phyloP scores from a whole-genome alignment of 805 yeast species.

The Kodamaea kaohsiungensis region DNA sequence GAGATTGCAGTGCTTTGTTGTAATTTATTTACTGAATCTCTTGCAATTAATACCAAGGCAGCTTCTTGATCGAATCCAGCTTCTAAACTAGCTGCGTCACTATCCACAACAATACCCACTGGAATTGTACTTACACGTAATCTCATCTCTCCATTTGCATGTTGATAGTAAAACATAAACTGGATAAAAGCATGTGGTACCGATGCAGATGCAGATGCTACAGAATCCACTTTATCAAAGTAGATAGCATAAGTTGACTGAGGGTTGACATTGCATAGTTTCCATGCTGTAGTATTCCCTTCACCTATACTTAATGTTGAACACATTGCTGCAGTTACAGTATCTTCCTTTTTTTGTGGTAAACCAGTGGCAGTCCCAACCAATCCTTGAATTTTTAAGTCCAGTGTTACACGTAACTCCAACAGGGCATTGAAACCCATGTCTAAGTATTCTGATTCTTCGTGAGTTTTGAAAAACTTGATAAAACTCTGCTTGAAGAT shows the following conservation, averaged over 20 bases:
- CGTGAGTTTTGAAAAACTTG: constrained; percentile 41
- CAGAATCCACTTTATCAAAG: constrained; percentile 50
- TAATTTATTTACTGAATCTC: constrained; percentile 50
- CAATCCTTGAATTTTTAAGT: constrained; percentile 56
- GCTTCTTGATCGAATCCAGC: constrained; percentile 68
- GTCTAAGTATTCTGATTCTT: constrained; percentile 34
- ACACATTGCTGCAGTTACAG: constrained; percentile 23
- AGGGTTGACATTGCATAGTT: constrained; percentile 53
- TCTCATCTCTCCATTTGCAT: constrained; percentile 56
- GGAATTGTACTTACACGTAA: constrained; percentile 62
- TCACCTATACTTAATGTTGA: constrained; percentile 45
- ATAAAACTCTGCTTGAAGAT: constrained; percentile 67
- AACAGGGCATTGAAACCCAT: constrained; percentile 62
- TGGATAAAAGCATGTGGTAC: constrained; percentile 41
- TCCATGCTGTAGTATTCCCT: constrained; percentile 60
- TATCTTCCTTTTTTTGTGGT: constrained; percentile 25
- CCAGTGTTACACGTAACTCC: constrained; percentile 53
- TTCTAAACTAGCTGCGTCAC: constrained; percentile 43
- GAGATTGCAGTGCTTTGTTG: constrained; percentile 19
- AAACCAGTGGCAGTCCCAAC: constrained; percentile 64
- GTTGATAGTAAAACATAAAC: constrained; percentile 62
- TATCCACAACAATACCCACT: constrained; percentile 42
- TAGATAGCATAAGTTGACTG: constrained; percentile 61
- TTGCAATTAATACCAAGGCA: constrained; percentile 60
- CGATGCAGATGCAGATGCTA: constrained; percentile 19